These are phyloP conservation scores for Chernovozyma aurita DNA, from an alignment of 1,139 yeast species.

Conservation along the genomic window DNA sequence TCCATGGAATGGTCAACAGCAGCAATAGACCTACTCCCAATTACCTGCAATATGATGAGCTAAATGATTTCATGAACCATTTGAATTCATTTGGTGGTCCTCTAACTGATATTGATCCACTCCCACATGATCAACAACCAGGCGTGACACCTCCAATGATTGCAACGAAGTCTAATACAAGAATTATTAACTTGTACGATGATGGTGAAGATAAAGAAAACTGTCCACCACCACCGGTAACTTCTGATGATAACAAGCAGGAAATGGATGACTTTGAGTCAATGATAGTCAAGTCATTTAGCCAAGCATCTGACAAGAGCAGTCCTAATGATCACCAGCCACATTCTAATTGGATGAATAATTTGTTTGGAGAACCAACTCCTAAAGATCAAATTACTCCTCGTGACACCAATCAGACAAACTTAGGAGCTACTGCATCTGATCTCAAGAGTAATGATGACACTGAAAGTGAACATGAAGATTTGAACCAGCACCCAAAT, in stretches of 20 bases:
- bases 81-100: constrained; percentile 49
- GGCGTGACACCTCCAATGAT: constrained; percentile 45
- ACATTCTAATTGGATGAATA: constrained; percentile 32
- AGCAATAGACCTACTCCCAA: constrained; percentile 19
- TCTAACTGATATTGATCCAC: constrained; percentile 50
- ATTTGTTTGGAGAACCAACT: constrained; percentile 40
- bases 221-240: constrained; percentile 29
- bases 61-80: constrained; percentile 46
- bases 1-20: constrained; percentile 6
- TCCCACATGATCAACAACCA: constrained; percentile 30
- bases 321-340: constrained; percentile 22
- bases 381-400: constrained; percentile 45
- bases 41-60: constrained; percentile 29
- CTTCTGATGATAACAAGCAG: constrained; percentile 9
- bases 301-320: constrained; percentile 24
- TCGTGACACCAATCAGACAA: constrained; percentile 31
- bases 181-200: constrained; percentile 38
- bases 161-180: constrained; percentile 45
- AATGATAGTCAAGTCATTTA: constrained; percentile 35
- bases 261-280: constrained; percentile 30
- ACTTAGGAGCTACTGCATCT: background rate
- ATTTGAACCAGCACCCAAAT: constrained; percentile 14
- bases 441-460: constrained; percentile 9
- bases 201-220: constrained; percentile 42
- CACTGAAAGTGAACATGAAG: constrained; percentile 14